Conservation (phyloP, 129 eudicot species). For the Ambrosia artemisiifolia region DNA sequence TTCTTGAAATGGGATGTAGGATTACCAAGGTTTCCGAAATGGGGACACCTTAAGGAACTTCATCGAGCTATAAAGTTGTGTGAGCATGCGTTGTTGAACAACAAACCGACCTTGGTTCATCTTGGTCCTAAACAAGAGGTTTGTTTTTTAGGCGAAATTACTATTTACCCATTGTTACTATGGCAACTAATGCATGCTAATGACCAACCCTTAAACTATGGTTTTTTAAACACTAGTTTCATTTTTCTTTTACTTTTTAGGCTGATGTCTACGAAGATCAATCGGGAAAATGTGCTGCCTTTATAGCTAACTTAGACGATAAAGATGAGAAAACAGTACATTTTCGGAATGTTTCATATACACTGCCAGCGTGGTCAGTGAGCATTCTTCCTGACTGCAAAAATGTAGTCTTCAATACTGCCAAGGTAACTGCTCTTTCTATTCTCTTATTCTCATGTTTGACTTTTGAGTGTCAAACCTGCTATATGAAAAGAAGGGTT, state of each 20-base stretch:
- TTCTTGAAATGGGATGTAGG: slow-evolving; percentile 51
- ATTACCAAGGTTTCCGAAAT: slow-evolving; percentile 84
- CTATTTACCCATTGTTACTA: background rate
- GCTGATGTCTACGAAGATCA: slow-evolving; percentile 74
- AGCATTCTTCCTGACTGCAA: slow-evolving; percentile 99
- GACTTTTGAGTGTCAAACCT: slow-evolving; percentile 18
- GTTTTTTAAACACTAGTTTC: background rate
- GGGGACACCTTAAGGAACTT: slow-evolving; percentile 96
- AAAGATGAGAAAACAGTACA: slow-evolving; percentile 57
- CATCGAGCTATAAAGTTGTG: slow-evolving; percentile 83
- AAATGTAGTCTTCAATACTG: slow-evolving; percentile 82
- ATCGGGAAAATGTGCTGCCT: slow-evolving; percentile 82
- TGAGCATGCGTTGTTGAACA: slow-evolving; percentile 64
- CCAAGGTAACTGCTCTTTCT: slow-evolving; percentile 56
- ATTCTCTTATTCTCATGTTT: background rate
- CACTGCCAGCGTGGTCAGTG: slow-evolving; percentile 96
- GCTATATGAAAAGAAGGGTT: background rate
- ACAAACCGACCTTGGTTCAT: slow-evolving; percentile 46
- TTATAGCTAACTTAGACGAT: slow-evolving; percentile 80
- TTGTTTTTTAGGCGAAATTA: background rate
- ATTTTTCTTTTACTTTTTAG: slow-evolving; percentile 28
- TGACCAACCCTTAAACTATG: background rate
- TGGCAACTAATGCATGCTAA: background rate
- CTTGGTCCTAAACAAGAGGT: slow-evolving; percentile 87
- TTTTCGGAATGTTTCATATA: slow-evolving; percentile 65